Evolutionary conservation across 495 filamentous ascomycete species (phyloP), one percentile per base, ranked within the genome.

Genomic region (Sordaria brevicollis): DNA sequence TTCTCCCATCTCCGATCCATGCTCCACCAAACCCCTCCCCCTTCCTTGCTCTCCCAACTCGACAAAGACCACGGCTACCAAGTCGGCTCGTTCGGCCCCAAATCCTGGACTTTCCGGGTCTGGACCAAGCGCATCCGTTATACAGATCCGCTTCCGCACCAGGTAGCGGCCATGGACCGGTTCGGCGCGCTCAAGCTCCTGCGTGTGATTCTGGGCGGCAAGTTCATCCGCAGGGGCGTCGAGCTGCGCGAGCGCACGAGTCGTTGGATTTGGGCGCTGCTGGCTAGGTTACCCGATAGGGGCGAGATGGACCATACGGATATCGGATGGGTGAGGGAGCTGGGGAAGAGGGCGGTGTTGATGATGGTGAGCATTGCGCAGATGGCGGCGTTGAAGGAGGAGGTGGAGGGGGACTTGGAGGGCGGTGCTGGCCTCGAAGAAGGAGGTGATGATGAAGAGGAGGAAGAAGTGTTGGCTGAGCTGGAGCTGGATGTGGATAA

Each of bases 81-180:
- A 65, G 82, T 90, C 5, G 84, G 83, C 1, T 74, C 77, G 6
- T 80, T 83, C 73, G 85, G 75, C 39, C 79, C 71, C 65, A 71
- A 66, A 71, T 83, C 69, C 69, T 79, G 69, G 79, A 83, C 77
- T 67, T 85, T 81, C 84, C 82, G 85, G 73, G 82, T 68, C 74
- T 87, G 73, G 82, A 86, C 33, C 54, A 89, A 68, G 69, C 86
- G 72, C 66, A 81, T 78, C 79, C 78, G 80, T 38, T 74, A 76
- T 34, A 83, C 87, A 6, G 86, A 89, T 65, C 92, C 92, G 8
- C 78, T 84, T 17, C 89, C 90, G 11, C 86, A 83, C 0, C 91
- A 93, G 74, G 74, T 94, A 19, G 89, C 88, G 0, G 84, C 85
- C 21, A 89, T 94, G 88, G 85, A 90, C 73, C 86, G 86, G 69